phyloP scores from a whole-genome alignment of 306 rosid genomes.

The Psophocarpus tetragonolobus region DNA sequence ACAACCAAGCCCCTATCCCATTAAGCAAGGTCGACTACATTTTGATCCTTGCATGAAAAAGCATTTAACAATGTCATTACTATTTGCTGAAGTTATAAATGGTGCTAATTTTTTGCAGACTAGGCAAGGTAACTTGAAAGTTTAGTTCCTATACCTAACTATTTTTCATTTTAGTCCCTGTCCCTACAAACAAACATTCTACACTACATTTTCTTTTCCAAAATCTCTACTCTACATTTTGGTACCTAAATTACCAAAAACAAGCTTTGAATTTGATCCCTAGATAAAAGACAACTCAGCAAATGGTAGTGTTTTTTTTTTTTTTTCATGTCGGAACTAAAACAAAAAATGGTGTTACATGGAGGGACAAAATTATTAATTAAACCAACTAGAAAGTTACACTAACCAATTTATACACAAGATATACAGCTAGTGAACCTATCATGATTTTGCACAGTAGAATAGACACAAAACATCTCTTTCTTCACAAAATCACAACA shows the following conservation, averaged over 20 bases:
- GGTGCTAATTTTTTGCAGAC: neutral
- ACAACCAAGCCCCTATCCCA: too few species aligned
- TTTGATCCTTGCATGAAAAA: neutral
- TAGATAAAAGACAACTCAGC: neutral
- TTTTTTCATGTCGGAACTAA: neutral
- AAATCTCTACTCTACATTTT: neutral
- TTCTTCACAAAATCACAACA: neutral
- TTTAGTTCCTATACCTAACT: too few species aligned
- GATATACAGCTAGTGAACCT: neutral
- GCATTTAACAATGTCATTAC: neutral
- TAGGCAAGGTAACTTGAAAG: neutral
- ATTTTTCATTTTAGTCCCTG: too few species aligned
- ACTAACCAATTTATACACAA: neutral
- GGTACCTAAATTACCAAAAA: too few species aligned
- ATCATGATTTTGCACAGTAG: neutral
- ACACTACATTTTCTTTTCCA: neutral
- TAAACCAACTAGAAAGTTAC: neutral
- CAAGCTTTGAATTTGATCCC: too few species aligned
- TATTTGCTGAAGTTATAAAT: neutral
- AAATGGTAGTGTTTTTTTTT: neutral
- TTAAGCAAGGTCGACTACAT: too few species aligned
- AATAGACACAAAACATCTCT: neutral
- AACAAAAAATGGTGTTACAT: neutral
- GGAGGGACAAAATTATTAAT: neutral
- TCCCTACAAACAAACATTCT: too few species aligned